phyloP scores from a whole-genome alignment of 495 filamentous ascomycete species.

The Aspergillus biplanus region DNA sequence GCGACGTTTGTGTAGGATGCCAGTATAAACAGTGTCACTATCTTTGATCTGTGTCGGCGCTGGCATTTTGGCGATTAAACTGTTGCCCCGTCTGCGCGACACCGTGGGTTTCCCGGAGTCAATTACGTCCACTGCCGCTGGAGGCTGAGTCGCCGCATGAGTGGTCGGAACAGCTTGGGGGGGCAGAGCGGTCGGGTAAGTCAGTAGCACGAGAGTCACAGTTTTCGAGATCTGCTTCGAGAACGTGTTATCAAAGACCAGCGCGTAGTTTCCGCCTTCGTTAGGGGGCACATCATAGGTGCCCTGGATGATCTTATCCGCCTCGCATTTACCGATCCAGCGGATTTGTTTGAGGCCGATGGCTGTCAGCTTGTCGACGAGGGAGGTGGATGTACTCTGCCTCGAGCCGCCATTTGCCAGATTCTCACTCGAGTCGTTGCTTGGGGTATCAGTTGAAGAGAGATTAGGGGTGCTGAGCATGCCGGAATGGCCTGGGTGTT shows the following conservation, averaged over 20 bases:
- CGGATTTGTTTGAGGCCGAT: slow-evolving; percentile 85
- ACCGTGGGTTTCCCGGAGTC: slow-evolving; percentile 37
- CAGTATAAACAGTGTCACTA: slow-evolving; percentile 62
- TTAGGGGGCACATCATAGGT: slow-evolving; percentile 75
- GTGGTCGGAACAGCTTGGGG: slow-evolving; percentile 77
- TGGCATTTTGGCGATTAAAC: slow-evolving; percentile 30
- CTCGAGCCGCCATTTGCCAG: slow-evolving; percentile 40
- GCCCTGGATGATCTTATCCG: slow-evolving; percentile 92
- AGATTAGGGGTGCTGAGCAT: slow-evolving; percentile 46
- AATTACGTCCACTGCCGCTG: slow-evolving; percentile 29
- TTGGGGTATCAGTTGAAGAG: slow-evolving; percentile 45
- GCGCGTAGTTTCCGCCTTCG: slow-evolving; percentile 89
- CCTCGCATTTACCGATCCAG: slow-evolving; percentile 94
- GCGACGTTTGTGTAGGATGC: slow-evolving; percentile 82
- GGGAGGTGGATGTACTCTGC: slow-evolving; percentile 58
- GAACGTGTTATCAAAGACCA: slow-evolving; percentile 99
- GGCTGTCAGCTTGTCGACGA: slow-evolving; percentile 78
- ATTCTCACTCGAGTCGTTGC: slow-evolving; percentile 49
- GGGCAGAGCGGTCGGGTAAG: slow-evolving; percentile 82
- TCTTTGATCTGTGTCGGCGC: slow-evolving; percentile 34
- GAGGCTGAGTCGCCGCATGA: slow-evolving; percentile 52
- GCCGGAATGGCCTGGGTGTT: slow-evolving; percentile 77
- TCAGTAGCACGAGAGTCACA: slow-evolving; percentile 90
- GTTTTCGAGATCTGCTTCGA: slow-evolving; percentile 95
- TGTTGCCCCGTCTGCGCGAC: slow-evolving; percentile 42